Evolutionary conservation across 257 asterid species (phyloP).

Genomic region (Anisodus acutangulus): DNA sequence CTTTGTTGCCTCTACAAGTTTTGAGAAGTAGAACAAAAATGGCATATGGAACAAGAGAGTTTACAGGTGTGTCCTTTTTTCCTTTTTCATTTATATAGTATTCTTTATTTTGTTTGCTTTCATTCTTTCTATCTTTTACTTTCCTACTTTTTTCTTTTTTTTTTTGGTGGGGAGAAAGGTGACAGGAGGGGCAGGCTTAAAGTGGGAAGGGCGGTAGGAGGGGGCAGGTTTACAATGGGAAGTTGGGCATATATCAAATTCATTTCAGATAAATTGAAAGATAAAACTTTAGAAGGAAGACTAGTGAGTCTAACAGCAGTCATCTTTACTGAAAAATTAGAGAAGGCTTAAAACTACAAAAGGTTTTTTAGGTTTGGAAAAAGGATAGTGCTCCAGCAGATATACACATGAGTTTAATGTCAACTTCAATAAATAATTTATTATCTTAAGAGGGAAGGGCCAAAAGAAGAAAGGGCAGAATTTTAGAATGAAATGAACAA

Average conservation of each 20-base stretch:
- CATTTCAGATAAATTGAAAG: background rate
- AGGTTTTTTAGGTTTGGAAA: background rate
- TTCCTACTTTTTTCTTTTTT: background rate
- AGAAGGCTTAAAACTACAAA: background rate
- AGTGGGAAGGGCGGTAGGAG: background rate
- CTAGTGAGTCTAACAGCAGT: background rate
- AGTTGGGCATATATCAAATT: background rate
- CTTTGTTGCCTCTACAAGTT: background rate
- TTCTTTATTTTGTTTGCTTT: background rate
- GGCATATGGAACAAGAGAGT: background rate
- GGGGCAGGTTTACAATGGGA: background rate
- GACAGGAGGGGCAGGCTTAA: background rate
- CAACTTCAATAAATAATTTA: background rate
- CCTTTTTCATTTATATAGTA: background rate
- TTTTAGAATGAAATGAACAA: conserved; percentile 31
- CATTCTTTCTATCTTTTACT: background rate
- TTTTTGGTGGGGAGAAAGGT: background rate
- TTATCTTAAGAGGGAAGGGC: background rate
- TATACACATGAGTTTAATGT: background rate
- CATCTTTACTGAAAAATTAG: background rate
- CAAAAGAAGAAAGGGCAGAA: conserved; percentile 7
- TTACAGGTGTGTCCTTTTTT: background rate
- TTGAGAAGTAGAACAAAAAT: background rate
- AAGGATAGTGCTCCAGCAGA: background rate
- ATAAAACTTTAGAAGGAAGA: background rate